Evolutionary conservation across 352 stramenopile species (phyloP).

Genomic region (Phytophthora cactorum): DNA sequence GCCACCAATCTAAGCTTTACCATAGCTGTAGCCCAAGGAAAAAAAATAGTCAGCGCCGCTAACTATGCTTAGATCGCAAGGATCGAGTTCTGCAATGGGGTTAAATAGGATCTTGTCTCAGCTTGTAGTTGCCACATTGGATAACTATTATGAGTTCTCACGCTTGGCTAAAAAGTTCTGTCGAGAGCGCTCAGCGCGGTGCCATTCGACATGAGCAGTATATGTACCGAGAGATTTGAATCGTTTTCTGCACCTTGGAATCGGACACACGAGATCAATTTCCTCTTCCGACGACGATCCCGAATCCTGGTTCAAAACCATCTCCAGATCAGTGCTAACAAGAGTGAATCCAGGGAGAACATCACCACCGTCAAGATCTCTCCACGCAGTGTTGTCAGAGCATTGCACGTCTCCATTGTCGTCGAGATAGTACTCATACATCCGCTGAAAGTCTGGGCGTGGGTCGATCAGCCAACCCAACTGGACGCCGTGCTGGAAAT

Average conservation of each 20-base stretch:
- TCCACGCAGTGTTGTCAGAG: slow-evolving; percentile 6
- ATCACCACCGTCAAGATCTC: slow-evolving; percentile 13
- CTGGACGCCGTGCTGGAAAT: slow-evolving; percentile 14
- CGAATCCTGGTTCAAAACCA: slow-evolving; percentile 18
- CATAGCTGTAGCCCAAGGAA: not conserved
- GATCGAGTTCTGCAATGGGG: not conserved
- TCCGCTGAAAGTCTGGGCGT: slow-evolving; percentile 7
- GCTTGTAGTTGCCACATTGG: not conserved
- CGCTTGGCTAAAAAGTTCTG: not conserved
- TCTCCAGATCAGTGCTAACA: slow-evolving; percentile 1
- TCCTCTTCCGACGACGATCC: slow-evolving; percentile 22
- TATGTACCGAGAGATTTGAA: slow-evolving; percentile 10
- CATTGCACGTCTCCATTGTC: slow-evolving; percentile 14
- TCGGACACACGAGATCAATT: slow-evolving; percentile 20
- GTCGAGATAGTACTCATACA: slow-evolving; percentile 33
- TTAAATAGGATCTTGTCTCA: slow-evolving; percentile 2
- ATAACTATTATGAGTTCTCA: not conserved
- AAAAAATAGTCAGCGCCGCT: slow-evolving; percentile 4
- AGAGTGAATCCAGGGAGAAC: slow-evolving; percentile 20
- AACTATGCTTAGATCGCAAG: slow-evolving; percentile 4
- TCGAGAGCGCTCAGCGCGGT: slow-evolving; percentile 3
- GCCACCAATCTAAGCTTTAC: too few relatives aligned
- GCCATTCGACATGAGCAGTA: slow-evolving; percentile 19
- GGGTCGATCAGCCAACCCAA: slow-evolving; percentile 20
- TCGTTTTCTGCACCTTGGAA: slow-evolving; percentile 6